Conservation (phyloP, 345 rosid species). For the Dipteronia sinensis region DNA sequence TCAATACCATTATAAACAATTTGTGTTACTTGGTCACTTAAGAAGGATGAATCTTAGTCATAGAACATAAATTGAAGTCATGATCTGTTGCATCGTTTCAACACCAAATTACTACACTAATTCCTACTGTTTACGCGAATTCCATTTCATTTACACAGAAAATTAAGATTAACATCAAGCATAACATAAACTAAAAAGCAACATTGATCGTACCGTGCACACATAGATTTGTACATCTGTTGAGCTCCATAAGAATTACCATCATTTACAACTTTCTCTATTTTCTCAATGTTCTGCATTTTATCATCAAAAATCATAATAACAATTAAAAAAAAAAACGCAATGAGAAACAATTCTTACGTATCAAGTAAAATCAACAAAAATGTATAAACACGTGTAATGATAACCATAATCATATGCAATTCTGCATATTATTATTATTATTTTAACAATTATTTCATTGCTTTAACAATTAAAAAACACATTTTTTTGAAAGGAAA, state of each 20-base stretch:
- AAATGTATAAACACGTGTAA: background rate
- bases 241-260: conserved; percentile 95
- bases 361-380: conserved; percentile 2
- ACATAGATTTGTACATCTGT: conserved; percentile 92
- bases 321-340: background rate
- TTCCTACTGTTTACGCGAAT: background rate
- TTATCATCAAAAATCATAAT: background rate
- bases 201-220: conserved; percentile 60
- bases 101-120: background rate
- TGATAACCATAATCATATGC: no score
- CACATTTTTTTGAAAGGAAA: background rate
- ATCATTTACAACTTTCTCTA: conserved; percentile 67
- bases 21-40: background rate
- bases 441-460: no score
- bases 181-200: background rate
- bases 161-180: background rate
- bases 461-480: background rate
- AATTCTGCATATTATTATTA: no score
- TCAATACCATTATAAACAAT: background rate
- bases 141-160: background rate
- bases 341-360: background rate
- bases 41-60: no score
- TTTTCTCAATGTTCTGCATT: conserved; percentile 74
- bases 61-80: background rate
- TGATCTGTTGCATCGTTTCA: background rate